Evolutionary conservation across 768 basidiomycete species (phyloP), one percentile per base, ranked within the genome.

Genomic region (Tylopilus rubrobrunneus): DNA sequence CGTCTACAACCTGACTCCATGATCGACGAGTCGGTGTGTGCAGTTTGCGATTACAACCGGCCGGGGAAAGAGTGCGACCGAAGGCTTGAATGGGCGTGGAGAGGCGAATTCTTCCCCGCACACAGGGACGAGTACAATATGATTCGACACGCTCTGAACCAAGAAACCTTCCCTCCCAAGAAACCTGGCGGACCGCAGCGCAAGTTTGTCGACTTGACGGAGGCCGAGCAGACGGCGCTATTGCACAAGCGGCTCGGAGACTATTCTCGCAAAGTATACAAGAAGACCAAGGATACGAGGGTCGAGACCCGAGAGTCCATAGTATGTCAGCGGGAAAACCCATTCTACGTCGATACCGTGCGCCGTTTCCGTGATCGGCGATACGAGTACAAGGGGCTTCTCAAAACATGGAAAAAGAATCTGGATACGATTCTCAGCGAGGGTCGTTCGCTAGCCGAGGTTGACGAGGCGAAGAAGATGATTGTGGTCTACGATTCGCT

Each of bases 371-470:
- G 97, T 67, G 97, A 99, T 72, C 86, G 97, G 37, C 89, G 97
- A 23, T 99, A 99, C 74, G 93, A 97, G 66, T 99, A 99, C 80
- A 99, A 99, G 74, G 96, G 96, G 9, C 77, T 97, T 36, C 95
- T 84, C 74, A 99, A 99, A 75, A 95, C 92, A 9, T 98, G 96
- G 97, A 99, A 98, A 83, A 97, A 97, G 78, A 98, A 91, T 61
- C 80, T 98, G 37, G 97, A 99, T 64, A 78, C 76, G 3, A 79
- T 86, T 29, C 55, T 80, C 12, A 72, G 76, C n/a, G 86, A 85
- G 62, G 84, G 85, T 7, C 80, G 83, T 5, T 82, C 86, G 4
- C 77, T 98, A 27, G 81, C 87, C 7, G 94, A 98, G 64, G 80
- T 97, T 37, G 91, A 95, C 57, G 97, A 99, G 71, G 96, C 97